Evolutionary conservation across 352 stramenopile genomes (phyloP), one percentile per base, ranked within the genome.

Genomic region (Phytopythium helicoides): DNA sequence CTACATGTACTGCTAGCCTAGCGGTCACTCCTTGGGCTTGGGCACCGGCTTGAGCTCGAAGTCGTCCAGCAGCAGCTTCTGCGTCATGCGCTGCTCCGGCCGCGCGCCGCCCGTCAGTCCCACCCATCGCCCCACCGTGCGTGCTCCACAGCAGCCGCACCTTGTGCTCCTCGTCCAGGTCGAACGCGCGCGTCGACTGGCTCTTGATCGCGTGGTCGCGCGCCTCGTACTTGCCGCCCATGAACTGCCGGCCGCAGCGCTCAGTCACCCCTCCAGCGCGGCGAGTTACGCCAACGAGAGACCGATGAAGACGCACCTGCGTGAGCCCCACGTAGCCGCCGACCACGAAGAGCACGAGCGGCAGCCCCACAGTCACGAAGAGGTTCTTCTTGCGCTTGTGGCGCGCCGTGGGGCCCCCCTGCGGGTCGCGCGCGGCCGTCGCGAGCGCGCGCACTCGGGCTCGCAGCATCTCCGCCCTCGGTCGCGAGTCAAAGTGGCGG

Each of bases 1-100:
- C 40, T 48, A 33, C 28, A 33, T 9, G 9, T n/a, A n/a, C n/a
- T n/a, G n/a, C n/a, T n/a, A n/a, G n/a, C n/a, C 28, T 9, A 9
- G 28, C 28, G 28, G 28, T 33, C 58, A 76, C 11, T 54, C 45
- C 42, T 76, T 70, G 22, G 71, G 72, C 22, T 75, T 80, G 11
- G 85, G 85, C 42, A 95, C 77, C 9, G 82, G 85, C 56, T 95
- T 95, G 53, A 95, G 62, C 56, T 90, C 85, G 47, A 93, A 95
- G 52, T 93, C 85, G 54, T 92, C 76, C 11, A 86, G 62, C 33
- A 80, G 42, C 51, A 95, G 69, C 58, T 95, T 95, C 61, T 89
- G 70, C 28, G 76, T 90, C 56, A 95, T 93, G 81, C 28, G 28
- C 28, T 33, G 28, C 74, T 89, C 85, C 93, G 56, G 10, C 12